Evolutionary conservation across 2,329 filamentous ascomycete species (phyloP).

Genomic region (Amauroascus niger): DNA sequence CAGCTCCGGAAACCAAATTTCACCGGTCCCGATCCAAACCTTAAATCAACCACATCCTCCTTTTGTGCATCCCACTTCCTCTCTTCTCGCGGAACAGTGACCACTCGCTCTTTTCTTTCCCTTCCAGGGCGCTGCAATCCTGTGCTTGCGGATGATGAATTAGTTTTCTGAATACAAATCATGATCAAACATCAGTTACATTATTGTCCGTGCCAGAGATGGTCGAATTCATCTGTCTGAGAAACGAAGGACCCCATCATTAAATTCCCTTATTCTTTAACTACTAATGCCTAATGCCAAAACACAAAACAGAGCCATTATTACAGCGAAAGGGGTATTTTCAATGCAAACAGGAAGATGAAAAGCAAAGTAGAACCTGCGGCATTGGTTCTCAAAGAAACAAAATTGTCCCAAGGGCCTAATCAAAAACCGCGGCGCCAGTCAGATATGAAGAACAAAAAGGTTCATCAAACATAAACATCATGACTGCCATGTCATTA

Average conservation of each 20-base stretch:
- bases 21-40: neutral
- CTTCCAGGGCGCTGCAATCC: too few species aligned
- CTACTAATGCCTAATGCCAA: neutral
- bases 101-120: too few species aligned
- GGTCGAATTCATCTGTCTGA: neutral
- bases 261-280: neutral
- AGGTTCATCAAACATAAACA: constrained; percentile 7
- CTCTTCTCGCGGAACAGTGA: neutral
- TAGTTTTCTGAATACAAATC: too few species aligned
- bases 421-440: neutral
- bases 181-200: too few species aligned
- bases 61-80: neutral
- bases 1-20: neutral
- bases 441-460: neutral
- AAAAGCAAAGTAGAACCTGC: neutral
- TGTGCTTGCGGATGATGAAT: neutral
- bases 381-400: neutral
- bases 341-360: neutral
- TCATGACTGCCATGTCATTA: constrained; percentile 3
- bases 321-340: neutral
- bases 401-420: neutral
- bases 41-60: neutral
- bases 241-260: neutral
- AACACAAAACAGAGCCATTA: neutral
- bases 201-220: neutral